Base-by-base conservation (phyloP, 805 yeast genomes). In the Tetrapisispora fleetii region DNA sequence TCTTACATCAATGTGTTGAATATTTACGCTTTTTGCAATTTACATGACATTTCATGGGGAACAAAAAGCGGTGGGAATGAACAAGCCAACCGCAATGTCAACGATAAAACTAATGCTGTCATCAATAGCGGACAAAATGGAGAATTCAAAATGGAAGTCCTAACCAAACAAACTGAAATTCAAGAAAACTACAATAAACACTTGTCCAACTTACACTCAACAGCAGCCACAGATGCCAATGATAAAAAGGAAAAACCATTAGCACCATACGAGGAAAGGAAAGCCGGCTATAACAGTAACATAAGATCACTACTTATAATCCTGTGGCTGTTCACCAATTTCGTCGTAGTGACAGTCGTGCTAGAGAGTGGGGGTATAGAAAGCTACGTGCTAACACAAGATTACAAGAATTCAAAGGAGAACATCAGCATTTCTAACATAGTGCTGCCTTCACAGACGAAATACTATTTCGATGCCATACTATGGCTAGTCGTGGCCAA, bases 21-120 rank as follows among this genome's bases (percentile, higher is more conserved):
- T 65, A 91, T 91, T 52, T 91, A 91, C 67, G 95, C 98, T 1
- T 90, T 91, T 65, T 90, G 97, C 71, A 91, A 91, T 67, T 83
- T 91, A 51, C 96, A 91, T 65, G 99, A 91, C 70, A 82, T 91
- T 40, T 85, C 96, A 7, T 91, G 98, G 98, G 98, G 98, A 63
- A 91, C 96, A 4, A 87, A 90, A 64, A 96, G 95, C 43, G n/a
- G 38, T 36, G 38, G 21, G 11, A 19, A 40, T 13, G 32, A 27
- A 13, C 16, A 8, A 8, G 33, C 8, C 11, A 17, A n/a, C 14
- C 16, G 16, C 24, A 86, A 81, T 45, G 79, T 78, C 8, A 74
- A 78, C 43, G 60, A 77, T 71, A 21, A 17, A 17, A 67, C 95
- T 77, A 74, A 93, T 58, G 98, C 97, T 51, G 80, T 83, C 38